Base-by-base conservation (phyloP, 768 basidiomycete species). In the Trametopsis cervina region DNA sequence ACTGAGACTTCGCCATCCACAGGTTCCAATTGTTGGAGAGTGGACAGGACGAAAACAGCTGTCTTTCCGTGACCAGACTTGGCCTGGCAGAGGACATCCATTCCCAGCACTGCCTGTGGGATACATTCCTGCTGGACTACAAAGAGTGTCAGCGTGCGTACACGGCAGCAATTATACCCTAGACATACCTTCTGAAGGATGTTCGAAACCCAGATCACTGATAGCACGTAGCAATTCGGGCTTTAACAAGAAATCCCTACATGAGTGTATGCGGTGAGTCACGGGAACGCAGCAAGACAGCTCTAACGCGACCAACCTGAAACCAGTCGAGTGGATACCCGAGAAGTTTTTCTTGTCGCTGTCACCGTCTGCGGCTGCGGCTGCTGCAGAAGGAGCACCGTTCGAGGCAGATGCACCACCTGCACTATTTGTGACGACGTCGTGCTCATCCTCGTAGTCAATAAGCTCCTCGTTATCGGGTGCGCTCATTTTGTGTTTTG, bases 121-220 rank as follows among this genome's bases (percentile, higher is more conserved):
- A 99, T 98, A 69, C 96, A 98, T 75, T 99, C 96, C 75, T 99
- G 96, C 73, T 99, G 96, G 54, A 99, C 96, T 98, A 60, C 23
- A 13, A 35, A 39, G 23, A 29, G 46, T 3, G 33, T 40, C 51
- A 49, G 39, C 9, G 15, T 12, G 20, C 23, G 12, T 6, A 11
- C 15, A 21, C 26, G 39, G 20, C 33, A n/a, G 18, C 11, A 35
- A 21, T 23, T 6, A 4, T 42, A 6, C 4, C 42, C 38, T 41
- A 26, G 46, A 60, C 72, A 48, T 57, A 96, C 96, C 96, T 79
- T 99, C 96, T 43, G 95, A 98, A 46, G 96, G 96, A 71, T 99
- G 96, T 69, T 99, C 96, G 62, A 99, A 99, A 66, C 96, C 96
- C n/a, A 99, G 75, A 62, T 99, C 96, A 68, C 90, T 93, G 66